Evolutionary conservation across 2,329 filamentous ascomycete species (phyloP), one percentile per base, ranked within the genome.

Genomic region (Fusarium sp.): DNA sequence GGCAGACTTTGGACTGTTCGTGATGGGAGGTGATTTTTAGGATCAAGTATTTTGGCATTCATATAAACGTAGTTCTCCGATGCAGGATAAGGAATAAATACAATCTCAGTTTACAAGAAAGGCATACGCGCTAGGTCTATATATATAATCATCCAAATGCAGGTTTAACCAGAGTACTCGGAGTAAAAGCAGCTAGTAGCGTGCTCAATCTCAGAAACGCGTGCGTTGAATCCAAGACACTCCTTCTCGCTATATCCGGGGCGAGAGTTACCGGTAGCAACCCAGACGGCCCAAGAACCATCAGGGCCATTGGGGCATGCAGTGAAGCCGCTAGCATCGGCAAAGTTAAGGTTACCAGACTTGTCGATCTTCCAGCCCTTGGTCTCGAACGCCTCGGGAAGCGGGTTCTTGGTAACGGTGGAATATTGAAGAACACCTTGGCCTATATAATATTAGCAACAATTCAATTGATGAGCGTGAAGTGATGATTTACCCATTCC

Each of bases 341-440:
- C 36, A 17, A 68, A 68, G 24, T 52, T 48, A 7, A 68, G 65
- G 41, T 68, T 33, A 1, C 51, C 79, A 5, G 71, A 72, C 52
- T 84, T 85, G 38, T 82, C 78, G 62, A 90, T 66, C n/a, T 79
- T 69, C 83, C 87, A 91, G 62, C 84, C 83, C 49, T 81, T 82
- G 41, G 82, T 81, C 82, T 90, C 86, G 39, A 69, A 79, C 79
- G 87, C 84, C 45, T 75, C 77, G 28, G 84, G 82, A 1, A 81
- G 63, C 6, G 36, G 18, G 10, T 24, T 66, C 22, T 41, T 33
- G 13, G 35, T 17, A 7, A 84, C 86, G 14, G 84, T 87, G 35
- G 85, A 83, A 81, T 89, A 91, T 41, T 85, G 85, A 54, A 90
- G 77, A 45, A 83, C 82, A 56, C 90, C 90, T 68, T 88, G 86